A percentile compares a stretch with the other conserved stretches of the same genome.
Evolutionary conservation across 148 eudicot species (phyloP).

Genomic region (Fagopyrum tataricum): DNA sequence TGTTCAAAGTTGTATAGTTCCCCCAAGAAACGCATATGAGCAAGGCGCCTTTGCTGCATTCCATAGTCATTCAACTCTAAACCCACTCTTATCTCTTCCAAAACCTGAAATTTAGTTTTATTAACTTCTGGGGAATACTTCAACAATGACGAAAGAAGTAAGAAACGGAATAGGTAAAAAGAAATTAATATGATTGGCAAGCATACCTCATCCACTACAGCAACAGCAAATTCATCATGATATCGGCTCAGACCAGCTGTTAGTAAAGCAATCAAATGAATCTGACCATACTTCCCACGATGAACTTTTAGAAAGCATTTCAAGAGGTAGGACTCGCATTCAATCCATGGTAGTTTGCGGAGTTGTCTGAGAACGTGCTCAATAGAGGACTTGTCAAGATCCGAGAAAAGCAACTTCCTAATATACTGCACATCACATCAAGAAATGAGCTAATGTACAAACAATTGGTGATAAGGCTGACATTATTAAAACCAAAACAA

Average conservation of each 20-base stretch:
- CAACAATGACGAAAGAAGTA: background rate
- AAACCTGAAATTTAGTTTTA: conserved; percentile 45
- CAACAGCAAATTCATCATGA: conserved; percentile 93
- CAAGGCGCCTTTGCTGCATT: conserved; percentile 90
- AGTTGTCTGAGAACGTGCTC: conserved; percentile 96
- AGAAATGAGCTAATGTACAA: conserved; percentile 17
- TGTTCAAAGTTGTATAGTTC: conserved; percentile 94
- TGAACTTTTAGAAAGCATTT: conserved; percentile 97
- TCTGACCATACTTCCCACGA: conserved; percentile 93
- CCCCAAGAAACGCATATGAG: conserved; percentile 94
- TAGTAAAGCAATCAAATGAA: conserved; percentile 91
- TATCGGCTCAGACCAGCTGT: conserved; percentile 90
- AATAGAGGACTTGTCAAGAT: conserved; percentile 86
- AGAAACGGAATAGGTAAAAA: background rate
- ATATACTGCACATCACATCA: conserved; percentile 61
- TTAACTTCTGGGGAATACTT: background rate
- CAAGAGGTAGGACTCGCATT: conserved; percentile 75
- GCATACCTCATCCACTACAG: conserved; percentile 92
- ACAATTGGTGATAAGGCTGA: background rate
- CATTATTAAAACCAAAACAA: conserved; percentile 1
- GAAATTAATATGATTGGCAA: background rate
- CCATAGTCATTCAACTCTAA: conserved; percentile 89
- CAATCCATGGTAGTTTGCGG: conserved; percentile 93
- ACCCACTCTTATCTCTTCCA: conserved; percentile 87
- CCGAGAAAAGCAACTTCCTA: conserved; percentile 85